Evolutionary conservation across 352 stramenopile species (phyloP).

Genomic region (Phytophthora capsici): DNA sequence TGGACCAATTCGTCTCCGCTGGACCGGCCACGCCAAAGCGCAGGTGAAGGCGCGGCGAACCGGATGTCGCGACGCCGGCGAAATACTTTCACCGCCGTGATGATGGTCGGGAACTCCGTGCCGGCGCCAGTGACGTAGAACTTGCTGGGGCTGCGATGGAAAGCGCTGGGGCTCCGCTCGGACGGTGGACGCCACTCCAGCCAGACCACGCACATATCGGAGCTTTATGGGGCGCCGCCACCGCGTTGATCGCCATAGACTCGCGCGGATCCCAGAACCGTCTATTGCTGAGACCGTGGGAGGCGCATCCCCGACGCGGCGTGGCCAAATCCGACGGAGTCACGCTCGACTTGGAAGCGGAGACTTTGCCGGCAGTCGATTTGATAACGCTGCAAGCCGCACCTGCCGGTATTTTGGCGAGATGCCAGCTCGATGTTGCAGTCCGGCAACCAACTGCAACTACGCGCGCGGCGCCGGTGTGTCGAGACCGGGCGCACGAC

Average conservation of each 20-base stretch:
- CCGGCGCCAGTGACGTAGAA: no score
- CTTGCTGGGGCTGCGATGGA: no score
- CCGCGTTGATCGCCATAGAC: neutral
- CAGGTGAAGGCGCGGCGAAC: constrained; percentile 15
- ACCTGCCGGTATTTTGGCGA: neutral
- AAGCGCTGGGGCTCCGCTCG: no score
- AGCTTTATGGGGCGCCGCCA: neutral
- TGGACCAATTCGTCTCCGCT: constrained; percentile 24
- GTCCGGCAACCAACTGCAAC: constrained; percentile 3
- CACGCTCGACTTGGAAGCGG: constrained; percentile 5
- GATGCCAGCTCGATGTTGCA: neutral
- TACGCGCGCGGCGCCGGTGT: constrained; percentile 2
- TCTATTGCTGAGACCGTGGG: constrained; percentile 31
- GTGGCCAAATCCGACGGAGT: constrained; percentile 29
- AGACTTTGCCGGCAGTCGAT: constrained; percentile 1
- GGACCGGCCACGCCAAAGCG: constrained; percentile 18
- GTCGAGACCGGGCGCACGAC: constrained; percentile 8
- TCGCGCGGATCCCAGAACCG: constrained; percentile 17
- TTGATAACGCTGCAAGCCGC: neutral
- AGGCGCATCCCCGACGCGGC: constrained; percentile 19
- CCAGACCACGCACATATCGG: no score
- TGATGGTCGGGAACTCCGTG: neutral
- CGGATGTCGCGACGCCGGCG: constrained; percentile 17
- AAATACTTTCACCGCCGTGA: constrained; percentile 12
- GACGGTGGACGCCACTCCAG: no score